phyloP scores from a whole-genome alignment of 2,329 filamentous ascomycete genomes.

The Myriosclerotinia scirpicola region DNA sequence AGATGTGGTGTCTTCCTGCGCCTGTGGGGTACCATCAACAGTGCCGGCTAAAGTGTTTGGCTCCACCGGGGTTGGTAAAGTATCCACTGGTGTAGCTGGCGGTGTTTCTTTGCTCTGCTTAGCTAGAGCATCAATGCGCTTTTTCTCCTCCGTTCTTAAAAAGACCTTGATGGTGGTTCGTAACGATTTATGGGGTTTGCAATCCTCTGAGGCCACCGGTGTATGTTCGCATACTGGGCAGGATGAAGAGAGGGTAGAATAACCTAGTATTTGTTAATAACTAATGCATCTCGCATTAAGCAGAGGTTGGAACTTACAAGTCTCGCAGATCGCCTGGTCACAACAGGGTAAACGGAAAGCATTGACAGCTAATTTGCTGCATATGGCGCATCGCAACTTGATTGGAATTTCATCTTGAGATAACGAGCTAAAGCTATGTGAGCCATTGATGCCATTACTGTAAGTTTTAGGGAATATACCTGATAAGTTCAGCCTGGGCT shows the following conservation, averaged over 20 bases:
- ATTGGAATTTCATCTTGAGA: slow-evolving; percentile 79
- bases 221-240: slow-evolving; percentile 94
- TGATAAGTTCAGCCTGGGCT: slow-evolving; percentile 41
- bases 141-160: slow-evolving; percentile 87
- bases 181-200: slow-evolving; percentile 85
- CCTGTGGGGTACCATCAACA: slow-evolving; percentile 29
- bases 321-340: slow-evolving; percentile 90
- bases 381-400: slow-evolving; percentile 92
- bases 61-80: slow-evolving; percentile 29
- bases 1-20: slow-evolving; percentile 24
- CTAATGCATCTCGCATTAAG: background rate
- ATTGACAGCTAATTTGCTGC: slow-evolving; percentile 86
- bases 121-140: slow-evolving; percentile 65
- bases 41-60: slow-evolving; percentile 31
- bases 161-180: slow-evolving; percentile 91
- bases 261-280: slow-evolving; percentile 50
- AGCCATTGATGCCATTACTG: slow-evolving; percentile 23
- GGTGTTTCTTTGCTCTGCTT: slow-evolving; percentile 44
- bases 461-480: slow-evolving; percentile 30
- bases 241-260: slow-evolving; percentile 70
- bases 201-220: slow-evolving; percentile 81
- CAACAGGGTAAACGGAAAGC: slow-evolving; percentile 92
- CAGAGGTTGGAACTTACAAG: slow-evolving; percentile 56
- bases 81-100: slow-evolving; percentile 37
- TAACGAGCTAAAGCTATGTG: slow-evolving; percentile 35